Evolutionary conservation across 345 rosid genomes (phyloP), one percentile per base, ranked within the genome.

Genomic region (Eucalyptus tenuipes): DNA sequence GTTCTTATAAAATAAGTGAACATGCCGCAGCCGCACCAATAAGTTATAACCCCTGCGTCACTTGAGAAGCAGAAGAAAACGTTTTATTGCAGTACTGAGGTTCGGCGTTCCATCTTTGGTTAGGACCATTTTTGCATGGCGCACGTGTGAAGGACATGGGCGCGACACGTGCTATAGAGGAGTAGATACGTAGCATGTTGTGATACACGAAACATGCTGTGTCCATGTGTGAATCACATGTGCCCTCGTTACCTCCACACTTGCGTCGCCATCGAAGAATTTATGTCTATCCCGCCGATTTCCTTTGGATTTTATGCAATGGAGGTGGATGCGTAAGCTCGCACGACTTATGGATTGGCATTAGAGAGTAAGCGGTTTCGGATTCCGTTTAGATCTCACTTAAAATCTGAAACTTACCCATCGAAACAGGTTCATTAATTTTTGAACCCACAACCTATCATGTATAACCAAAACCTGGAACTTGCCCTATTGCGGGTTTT

Each of bases 311-410:
- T 5, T 64, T 14, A n/a, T 64, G 37, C 13, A 55, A n/a, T 64
- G 16, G 20, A 64, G 16, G 75, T n/a, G 13, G 75, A 11, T 59
- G 14, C 7, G 16, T 27, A 25, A 53, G 66, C 66, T 59, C 6
- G 71, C 71, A 13, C 18, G 10, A 13, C 17, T 29, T 4, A n/a
- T 64, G 17, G 1, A 14, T 13, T 7, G 13, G 14, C 64, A 2
- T 53, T 8, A 22, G 5, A 7, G 22, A 22, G 22, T 0, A 50
- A 3, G 4, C 1, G 0, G 1, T 17, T 50, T 50, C 22, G 1
- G 0, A 17, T 50, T 50, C 3, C 53, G 0, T 50, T 53, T 4
- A 8, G 0, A 20, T 53, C 4, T 18, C 57, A 53, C 3, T 20
- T 53, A 53, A 18, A 53, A 53, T 18, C 1, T 20, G 11, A 20